Conservation (phyloP, 805 yeast genomes). For the Teunomyces aglyptinius region DNA sequence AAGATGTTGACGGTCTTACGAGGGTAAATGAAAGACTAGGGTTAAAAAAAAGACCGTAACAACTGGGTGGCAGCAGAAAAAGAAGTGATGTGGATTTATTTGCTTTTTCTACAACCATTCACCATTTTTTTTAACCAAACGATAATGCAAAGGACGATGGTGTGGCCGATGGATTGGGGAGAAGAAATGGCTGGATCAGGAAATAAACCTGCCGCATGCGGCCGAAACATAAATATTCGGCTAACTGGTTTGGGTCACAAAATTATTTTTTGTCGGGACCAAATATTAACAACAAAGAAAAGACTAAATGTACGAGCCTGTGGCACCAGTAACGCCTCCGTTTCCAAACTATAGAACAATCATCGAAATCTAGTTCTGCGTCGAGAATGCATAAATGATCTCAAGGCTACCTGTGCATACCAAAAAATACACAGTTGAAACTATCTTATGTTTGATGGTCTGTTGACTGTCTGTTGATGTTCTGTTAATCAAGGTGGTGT, state of each 20-base stretch:
- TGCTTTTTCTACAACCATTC: neutral
- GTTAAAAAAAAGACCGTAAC: slow-evolving; percentile 1
- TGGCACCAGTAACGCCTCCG: neutral
- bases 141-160: neutral
- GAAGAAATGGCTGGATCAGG: neutral
- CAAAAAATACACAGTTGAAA: neutral
- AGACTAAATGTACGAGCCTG: neutral
- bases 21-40: slow-evolving; percentile 9
- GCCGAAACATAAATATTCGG: neutral
- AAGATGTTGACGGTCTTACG: neutral
- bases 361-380: neutral
- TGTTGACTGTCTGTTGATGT: neutral
- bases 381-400: neutral
- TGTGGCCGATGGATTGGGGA: neutral
- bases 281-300: neutral
- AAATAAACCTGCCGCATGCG: neutral
- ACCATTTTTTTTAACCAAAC: neutral
- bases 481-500: no score
- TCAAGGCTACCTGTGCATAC: neutral
- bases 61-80: neutral
- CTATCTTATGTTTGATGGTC: neutral
- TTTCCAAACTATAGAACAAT: neutral
- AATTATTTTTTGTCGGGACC: neutral
- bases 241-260: neutral
- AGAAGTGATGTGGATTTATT: neutral